Evolutionary conservation across 2,329 filamentous ascomycete species (phyloP), one percentile per base, ranked within the genome.

Genomic region (Diaporthe batatas): DNA sequence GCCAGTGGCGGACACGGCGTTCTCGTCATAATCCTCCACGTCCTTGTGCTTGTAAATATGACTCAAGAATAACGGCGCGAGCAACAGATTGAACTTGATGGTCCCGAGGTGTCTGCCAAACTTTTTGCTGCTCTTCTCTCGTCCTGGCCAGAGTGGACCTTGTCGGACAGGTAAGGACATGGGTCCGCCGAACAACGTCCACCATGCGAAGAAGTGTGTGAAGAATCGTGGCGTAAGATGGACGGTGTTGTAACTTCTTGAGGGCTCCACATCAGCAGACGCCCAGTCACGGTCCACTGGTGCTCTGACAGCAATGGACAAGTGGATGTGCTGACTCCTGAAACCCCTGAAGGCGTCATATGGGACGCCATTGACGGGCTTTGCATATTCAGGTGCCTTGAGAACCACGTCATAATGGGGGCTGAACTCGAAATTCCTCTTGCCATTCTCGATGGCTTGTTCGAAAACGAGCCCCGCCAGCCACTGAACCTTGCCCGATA

Each of bases 21-120:
- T 87, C 75, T 95, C 92, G 0, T 90, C 88, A 79, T 94, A 93
- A 74, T 98, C 95, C 79, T 98, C 96, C 0, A 91, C 91, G 79
- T 99, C 96, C 81, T 98, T 98, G 84, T 99, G 96, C 82, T 98
- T 98, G 85, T 99, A 99, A 42, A 99, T 95, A 78, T 99, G 96
- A 77, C 95, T 97, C 75, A 99, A 90, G 81, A 97, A 99, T 2
- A 99, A 85, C 0, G 96, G 96, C 2, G 96, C 97, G 21, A 99
- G 86, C 3, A 98, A 88, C 29, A 99, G 85, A 75, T 96, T 98
- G 84, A 98, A 98, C 85, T 99, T 99, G 86, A 99, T 95, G 11
- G 97, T 99, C n/a, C 95, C 96, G 75, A 99, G 86, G 82, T 99
- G 97, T 65, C 96, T 91, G 18, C 96, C 96, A 81, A 99, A 99